Evolutionary conservation across 2,329 filamentous ascomycete species (phyloP), one percentile per base, ranked within the genome.

Genomic region (Drechslerella coelobrocha): DNA sequence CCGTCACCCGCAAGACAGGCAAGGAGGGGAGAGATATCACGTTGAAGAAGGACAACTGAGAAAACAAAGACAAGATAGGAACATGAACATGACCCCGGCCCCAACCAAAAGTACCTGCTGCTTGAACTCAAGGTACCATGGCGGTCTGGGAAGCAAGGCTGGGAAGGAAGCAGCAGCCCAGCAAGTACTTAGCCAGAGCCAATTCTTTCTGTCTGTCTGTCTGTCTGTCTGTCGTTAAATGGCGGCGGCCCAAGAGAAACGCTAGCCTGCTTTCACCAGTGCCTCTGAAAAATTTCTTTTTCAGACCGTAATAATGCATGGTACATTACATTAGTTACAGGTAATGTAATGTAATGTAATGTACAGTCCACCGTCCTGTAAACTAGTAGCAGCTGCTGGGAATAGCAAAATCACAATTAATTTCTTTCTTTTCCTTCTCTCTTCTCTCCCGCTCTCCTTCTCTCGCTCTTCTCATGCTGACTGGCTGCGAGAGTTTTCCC

Each of bases 401-500:
- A 37, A 9, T 19, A 48, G n/a, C 21, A 29, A 8, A 31, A 31
- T 31, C 12, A 12, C 21, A 47, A 24, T 29, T 47, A 47, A 31
- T 31, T 12, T 31, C 29, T 60, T 50, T 37, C 12, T 23, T 21
- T 45, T 27, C 9, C 21, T n/a, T 24, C 24, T 45, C 24, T n/a
- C 21, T n/a, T 24, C 39, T 17, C 24, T 66, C 47, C 45, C 27
- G 19, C 12, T 29, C 24, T 51, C 37, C 29, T 60, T 37, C 37
- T n/a, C n/a, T n/a, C n/a, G n/a, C n/a, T 61, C 43, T 41, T 43
- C 41, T 52, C 23, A 24, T 31, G 6, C 29, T 12, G 29, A 12
- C 6, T 6, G 29, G 29, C 26, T 68, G 55, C 50, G 57, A 69
- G 50, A 54, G 53, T 68, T 56, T 45, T 21, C 50, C 51, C 17